Conservation (phyloP, 1,139 yeast species). For the Candida sp. region DNA sequence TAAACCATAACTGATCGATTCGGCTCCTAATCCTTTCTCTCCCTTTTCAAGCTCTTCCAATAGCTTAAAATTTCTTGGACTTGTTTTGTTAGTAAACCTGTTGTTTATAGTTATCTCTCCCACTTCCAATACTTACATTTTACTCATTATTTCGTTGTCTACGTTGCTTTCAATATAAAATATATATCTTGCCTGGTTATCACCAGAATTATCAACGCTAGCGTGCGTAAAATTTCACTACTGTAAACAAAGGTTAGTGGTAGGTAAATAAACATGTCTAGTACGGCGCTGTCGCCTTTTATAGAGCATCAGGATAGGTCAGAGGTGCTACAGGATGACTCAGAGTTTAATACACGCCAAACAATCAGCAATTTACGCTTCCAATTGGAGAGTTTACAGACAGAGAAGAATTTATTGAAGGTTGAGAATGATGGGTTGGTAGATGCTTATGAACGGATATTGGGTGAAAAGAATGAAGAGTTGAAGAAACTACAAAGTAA, state of each 20-base stretch:
- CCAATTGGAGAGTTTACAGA: slow-evolving; percentile 24
- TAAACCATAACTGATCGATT: slow-evolving; percentile 91
- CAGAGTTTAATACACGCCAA: slow-evolving; percentile 10
- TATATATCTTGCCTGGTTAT: neutral
- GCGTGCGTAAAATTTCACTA: neutral
- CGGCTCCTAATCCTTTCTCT: slow-evolving; percentile 96
- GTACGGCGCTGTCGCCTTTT: slow-evolving; percentile 13
- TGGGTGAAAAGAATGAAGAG: slow-evolving; percentile 30
- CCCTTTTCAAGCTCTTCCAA: slow-evolving; percentile 97
- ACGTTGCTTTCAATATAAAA: too few relatives aligned
- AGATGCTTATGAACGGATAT: slow-evolving; percentile 24
- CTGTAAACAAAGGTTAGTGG: neutral
- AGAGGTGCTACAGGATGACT: slow-evolving; percentile 6
- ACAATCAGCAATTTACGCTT: slow-evolving; percentile 26
- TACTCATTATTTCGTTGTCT: neutral
- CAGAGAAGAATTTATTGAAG: slow-evolving; percentile 33
- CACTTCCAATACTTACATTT: neutral
- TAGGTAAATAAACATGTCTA: neutral
- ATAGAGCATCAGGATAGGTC: slow-evolving; percentile 10
- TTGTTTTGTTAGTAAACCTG: slow-evolving; percentile 21
- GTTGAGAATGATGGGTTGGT: slow-evolving; percentile 27
- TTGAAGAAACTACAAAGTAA: slow-evolving; percentile 43
- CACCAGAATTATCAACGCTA: neutral
- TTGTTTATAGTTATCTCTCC: too few relatives aligned
- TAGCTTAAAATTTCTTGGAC: slow-evolving; percentile 91